phyloP scores from a whole-genome alignment of 176 grass and related monocot species.

The maize (Zea mays) region DNA sequence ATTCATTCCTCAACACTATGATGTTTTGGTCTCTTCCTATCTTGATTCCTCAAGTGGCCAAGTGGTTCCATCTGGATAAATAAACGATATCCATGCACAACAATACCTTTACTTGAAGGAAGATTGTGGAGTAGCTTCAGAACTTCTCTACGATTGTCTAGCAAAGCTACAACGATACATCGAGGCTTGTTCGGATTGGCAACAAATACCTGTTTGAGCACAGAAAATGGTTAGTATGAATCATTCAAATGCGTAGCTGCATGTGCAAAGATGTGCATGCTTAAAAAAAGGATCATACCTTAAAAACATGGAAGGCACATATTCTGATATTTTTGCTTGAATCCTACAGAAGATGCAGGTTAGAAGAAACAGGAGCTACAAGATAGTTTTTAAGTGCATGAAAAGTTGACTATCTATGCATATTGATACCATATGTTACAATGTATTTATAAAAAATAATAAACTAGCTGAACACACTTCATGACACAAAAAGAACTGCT shows the following conservation, averaged over 20 bases:
- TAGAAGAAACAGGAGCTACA: conserved; percentile 19
- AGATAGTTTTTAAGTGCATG: not conserved
- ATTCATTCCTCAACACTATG: not conserved
- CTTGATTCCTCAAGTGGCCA: not conserved
- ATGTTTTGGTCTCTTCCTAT: not conserved
- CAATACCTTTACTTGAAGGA: conserved; percentile 75
- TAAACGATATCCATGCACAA: not conserved
- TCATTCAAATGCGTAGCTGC: not conserved
- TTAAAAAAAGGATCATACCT: conserved; percentile 55
- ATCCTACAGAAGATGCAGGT: conserved; percentile 57
- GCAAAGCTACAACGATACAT: conserved; percentile 61
- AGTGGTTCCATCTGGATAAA: not conserved
- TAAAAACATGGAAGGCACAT: conserved; percentile 92
- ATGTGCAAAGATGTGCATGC: not conserved
- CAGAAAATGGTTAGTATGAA: not conserved
- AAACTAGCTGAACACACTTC: not conserved
- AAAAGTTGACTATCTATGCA: not conserved
- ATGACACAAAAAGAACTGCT: not conserved
- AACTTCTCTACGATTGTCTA: conserved; percentile 74
- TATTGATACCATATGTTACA: not conserved
- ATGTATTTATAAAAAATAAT: conserved; percentile 12
- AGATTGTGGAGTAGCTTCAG: conserved; percentile 78
- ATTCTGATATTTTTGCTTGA: conserved; percentile 99
- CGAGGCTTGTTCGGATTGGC: conserved; percentile 93
- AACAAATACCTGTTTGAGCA: conserved; percentile 79